Percentiles rank a stretch among this genome's conserved stretches.
phyloP scores from a whole-genome alignment of 257 asterid genomes.

The Lavandula angustifolia region DNA sequence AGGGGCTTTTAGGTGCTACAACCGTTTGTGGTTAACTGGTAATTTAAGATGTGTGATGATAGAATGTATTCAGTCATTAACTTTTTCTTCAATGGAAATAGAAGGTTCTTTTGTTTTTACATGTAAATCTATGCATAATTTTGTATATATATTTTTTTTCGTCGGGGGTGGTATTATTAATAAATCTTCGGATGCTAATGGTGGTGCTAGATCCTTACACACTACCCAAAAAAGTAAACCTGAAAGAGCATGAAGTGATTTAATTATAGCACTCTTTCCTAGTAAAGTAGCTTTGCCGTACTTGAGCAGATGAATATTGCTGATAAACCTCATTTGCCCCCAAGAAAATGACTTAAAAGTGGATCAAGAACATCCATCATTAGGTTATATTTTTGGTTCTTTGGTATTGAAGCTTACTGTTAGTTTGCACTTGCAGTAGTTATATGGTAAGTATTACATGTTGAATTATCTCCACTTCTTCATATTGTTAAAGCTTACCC shows the following conservation, averaged over 20 bases:
- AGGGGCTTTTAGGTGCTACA: not conserved
- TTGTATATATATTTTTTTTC: not conserved
- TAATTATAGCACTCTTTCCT: not conserved
- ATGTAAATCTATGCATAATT: not conserved
- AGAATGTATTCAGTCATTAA: not conserved
- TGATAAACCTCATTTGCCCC: not conserved
- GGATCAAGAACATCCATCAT: not conserved
- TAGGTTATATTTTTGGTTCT: conserved; percentile 14
- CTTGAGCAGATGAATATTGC: not conserved
- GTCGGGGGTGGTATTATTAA: not conserved
- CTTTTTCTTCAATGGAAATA: not conserved
- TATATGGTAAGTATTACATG: not conserved
- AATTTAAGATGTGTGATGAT: not conserved
- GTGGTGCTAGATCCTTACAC: not conserved
- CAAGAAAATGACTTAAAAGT: not conserved
- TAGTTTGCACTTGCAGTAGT: not conserved
- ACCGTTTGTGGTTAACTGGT: not conserved
- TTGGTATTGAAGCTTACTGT: conserved; percentile 2
- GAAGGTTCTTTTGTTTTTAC: not conserved
- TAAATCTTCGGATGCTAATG: not conserved
- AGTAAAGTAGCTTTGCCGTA: not conserved
- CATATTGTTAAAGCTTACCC: not conserved
- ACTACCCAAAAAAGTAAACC: not conserved
- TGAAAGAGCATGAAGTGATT: conserved; percentile 16
- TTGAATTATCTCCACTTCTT: conserved; percentile 1